Base-by-base conservation (phyloP, 257 asterid genomes). In the Anisodus acutangulus region DNA sequence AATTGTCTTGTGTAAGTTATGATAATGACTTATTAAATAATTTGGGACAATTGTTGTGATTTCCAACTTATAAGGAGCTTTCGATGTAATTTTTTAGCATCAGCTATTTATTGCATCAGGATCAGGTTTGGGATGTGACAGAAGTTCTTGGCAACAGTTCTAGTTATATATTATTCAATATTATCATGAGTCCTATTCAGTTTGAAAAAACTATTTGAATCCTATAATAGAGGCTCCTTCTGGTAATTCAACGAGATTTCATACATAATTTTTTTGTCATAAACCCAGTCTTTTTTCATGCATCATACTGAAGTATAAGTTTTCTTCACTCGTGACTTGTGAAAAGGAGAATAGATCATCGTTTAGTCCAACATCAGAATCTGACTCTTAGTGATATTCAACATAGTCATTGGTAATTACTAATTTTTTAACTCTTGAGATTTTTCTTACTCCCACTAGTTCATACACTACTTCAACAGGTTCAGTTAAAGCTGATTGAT, bases 301-400 rank as follows among this genome's bases (percentile, higher is more conserved):
- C 7, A 35, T 63, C 43, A 64, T 10, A 64, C 35, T 11, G 9
- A 55, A 55, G 41, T 53, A 15, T 31, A 31, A 26, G 1, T 31
- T 64, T 26, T 26, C 17, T 26, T 15, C 45, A 64, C 17, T 10
- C 17, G 26, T 64, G 15, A 5, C 13, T 26, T 64, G 15, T 64
- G 15, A 9, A 64, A 55, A 64, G 2, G 5, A 53, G 7, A 2
- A 19, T 4, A 69, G 55, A 11, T 79, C 55, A 79, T 79, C 6
- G 10, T 79, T 79, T 53, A 55, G 41, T 79, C 67, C 68, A 79
- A 62, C 19, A 62, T 62, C 39, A 9, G 8, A 62, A 62, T 62
- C 2, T n/a, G 15, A 19, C 39, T 62, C 0, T 22, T 62, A 37
- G 39, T 8, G 35, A 60, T 60, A 19, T 19, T 7, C 68, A 60